Evolutionary conservation across 2,329 filamentous ascomycete genomes (phyloP), one percentile per base, ranked within the genome.

Genomic region (Akanthomyces muscarius): DNA sequence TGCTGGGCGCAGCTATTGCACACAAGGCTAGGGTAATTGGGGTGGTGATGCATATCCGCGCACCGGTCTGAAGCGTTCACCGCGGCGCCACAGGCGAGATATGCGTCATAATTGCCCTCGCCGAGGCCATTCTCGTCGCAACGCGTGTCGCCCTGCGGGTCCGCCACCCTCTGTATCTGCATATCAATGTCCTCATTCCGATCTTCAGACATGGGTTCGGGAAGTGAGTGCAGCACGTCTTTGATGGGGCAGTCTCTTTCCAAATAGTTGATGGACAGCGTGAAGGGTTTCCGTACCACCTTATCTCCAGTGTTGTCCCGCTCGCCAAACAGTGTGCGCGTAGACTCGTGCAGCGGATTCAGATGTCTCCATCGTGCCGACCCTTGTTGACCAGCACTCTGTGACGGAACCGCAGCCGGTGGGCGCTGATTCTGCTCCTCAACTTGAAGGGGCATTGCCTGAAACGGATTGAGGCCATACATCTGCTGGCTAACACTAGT

Each of bases 1-100:
- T 18, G n/a, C 1, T 57, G 7, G 55, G 71, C 60, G 66, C 77
- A 79, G 1, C 47, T 33, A 16, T 68, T 60, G 65, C 71, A 75
- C 7, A 70, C 61, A 4, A 54, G 48, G 10, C 41, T 18, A 6
- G 38, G 36, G 8, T 51, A 30, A 33, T 41, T 36, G 7, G 38
- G 38, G 5, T 16, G 4, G n/a, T 60, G 57, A 18, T 42, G 47
- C 11, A 1, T 16, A 36, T 48, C 36, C 23, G 25, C 57, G 47
- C 47, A 52, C 18, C 8, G n/a, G 21, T 59, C 56, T 4, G 30
- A 59, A 18, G 7, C n/a, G 4, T 14, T 30, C 21, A 45, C 30
- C n/a, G 56, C 13, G 33, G 30, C 33, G 21, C 56, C 44, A 30
- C 56, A 59, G 14, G 13, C 7, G 3, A 50, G 11, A 8, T 25